A percentile compares a stretch with the other conserved stretches of the same genome.
Conservation (phyloP, 2,329 filamentous ascomycete species). For the Graphiopsis chlorocephala region DNA sequence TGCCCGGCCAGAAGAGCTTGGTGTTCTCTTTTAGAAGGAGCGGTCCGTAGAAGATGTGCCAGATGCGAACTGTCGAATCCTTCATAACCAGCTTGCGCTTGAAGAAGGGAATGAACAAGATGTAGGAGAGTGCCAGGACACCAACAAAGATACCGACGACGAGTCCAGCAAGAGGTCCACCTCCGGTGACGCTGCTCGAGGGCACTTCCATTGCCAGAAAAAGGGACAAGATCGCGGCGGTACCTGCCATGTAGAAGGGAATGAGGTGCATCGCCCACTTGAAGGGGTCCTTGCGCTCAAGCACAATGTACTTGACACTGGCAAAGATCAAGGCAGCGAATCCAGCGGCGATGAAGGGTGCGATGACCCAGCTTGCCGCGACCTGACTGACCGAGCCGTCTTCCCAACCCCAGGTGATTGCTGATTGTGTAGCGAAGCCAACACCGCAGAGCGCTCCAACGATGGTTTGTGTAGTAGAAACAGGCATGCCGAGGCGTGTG, state of each 20-base stretch:
- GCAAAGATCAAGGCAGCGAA: slow-evolving; percentile 50
- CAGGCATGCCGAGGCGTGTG: slow-evolving; percentile 54
- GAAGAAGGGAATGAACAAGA: slow-evolving; percentile 60
- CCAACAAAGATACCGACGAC: slow-evolving; percentile 54
- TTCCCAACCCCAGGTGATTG: slow-evolving; percentile 38
- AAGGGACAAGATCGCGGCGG: slow-evolving; percentile 48
- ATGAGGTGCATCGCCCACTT: slow-evolving; percentile 50
- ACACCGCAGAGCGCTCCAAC: slow-evolving; percentile 49
- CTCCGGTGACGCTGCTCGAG: background rate
- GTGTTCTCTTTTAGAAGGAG: slow-evolving; percentile 39
- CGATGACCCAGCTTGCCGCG: slow-evolving; percentile 39
- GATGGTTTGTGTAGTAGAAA: slow-evolving; percentile 59
- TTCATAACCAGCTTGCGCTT: slow-evolving; percentile 58
- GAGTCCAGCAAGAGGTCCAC: slow-evolving; percentile 49
- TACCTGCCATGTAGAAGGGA: slow-evolving; percentile 47
- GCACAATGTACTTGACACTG: slow-evolving; percentile 47
- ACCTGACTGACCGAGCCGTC: slow-evolving; percentile 42
- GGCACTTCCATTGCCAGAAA: slow-evolving; percentile 53
- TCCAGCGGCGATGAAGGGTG: slow-evolving; percentile 44
- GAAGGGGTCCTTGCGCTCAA: slow-evolving; percentile 47
- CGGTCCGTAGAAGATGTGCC: slow-evolving; percentile 51
- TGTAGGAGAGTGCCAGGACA: slow-evolving; percentile 47
- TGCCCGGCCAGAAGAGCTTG: slow-evolving; percentile 28
- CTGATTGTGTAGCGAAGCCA: slow-evolving; percentile 27
- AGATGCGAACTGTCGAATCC: slow-evolving; percentile 59